Percentiles rank a stretch among this genome's conserved stretches.
Conservation (phyloP, 2,329 filamentous ascomycete genomes). For the Ophiostoma novo-ulmi region DNA sequence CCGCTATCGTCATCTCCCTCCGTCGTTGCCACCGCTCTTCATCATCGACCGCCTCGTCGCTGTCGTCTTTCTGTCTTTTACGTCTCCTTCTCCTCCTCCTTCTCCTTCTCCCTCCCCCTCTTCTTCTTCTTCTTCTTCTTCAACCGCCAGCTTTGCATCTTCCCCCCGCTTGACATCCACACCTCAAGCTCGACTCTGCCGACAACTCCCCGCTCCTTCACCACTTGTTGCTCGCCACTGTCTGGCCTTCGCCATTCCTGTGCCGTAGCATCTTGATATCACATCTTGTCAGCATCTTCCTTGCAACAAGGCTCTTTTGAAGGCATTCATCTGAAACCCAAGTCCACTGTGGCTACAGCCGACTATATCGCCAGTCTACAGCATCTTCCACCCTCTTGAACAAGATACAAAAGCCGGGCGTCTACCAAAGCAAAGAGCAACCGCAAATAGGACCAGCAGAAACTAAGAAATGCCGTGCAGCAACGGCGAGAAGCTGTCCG, state of each 20-base stretch:
- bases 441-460: not conserved
- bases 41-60: not conserved
- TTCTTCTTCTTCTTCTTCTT: too few species aligned
- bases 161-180: not conserved
- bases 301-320: not conserved
- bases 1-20: not conserved
- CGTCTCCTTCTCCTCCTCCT: not conserved
- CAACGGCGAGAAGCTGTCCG: not conserved
- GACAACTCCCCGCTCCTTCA: not conserved
- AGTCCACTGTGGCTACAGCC: too few species aligned
- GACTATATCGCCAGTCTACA: too few species aligned
- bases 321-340: not conserved
- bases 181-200: not conserved
- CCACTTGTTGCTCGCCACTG: not conserved
- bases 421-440: not conserved
- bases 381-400: too few species aligned
- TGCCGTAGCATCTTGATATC: not conserved
- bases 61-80: not conserved
- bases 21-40: not conserved
- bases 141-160: not conserved
- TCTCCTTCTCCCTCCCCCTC: too few species aligned
- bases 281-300: not conserved
- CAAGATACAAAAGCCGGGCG: too few species aligned
- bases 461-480: slow-evolving; percentile 8
- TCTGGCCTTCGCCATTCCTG: not conserved